Base-by-base conservation (phyloP, 352 stramenopile species). In the Peronospora farinosa region DNA sequence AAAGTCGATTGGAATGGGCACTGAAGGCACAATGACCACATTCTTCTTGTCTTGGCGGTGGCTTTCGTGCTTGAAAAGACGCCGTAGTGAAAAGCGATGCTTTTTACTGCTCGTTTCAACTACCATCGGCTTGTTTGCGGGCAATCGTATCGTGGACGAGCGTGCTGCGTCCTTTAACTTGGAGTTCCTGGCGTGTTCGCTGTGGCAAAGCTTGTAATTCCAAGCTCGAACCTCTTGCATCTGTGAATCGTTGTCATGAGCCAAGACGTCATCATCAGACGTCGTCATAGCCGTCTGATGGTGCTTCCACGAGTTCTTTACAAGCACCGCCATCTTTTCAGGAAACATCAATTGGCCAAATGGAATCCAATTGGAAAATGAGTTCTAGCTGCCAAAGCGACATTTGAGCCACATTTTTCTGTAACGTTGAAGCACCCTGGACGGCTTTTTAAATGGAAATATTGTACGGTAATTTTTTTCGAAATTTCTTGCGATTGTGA, bases 1-100 rank as follows among this genome's bases (percentile, higher is more conserved):
- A 40, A 69, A 66, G 33, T 68, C 47, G 10, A 49, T 52, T 6
- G 56, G 61, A 37, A 74, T 70, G 30, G 54, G 45, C n/a, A 74
- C 49, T 2, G 57, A 53, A 17, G 49, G 39, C 23, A 67, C 57
- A 9, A 54, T 39, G 13, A 23, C 27, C 3, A 16, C 15, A 1
- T 15, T 31, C 15, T 64, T 55, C 32, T 58, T 57, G 36, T 48
- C 38, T 7, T 40, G 16, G 17, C 41, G 12, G 35, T 58, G 17
- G 48, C 51, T 6, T 7, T 69, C 48, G 27, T 58, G 59, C 40
- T 60, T 55, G 52, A 73, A 73, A 9, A 73, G 57, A 5, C 56
- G n/a, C 6, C 50, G 54, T 2, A 73, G 47, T 1, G 60, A 67
- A 39, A 69, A 73, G 5, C 64, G 60, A 35, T 67, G 64, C 38